Base-by-base conservation (phyloP, 108 stramenopile species). In the Cylindrotheca fusiformis region DNA sequence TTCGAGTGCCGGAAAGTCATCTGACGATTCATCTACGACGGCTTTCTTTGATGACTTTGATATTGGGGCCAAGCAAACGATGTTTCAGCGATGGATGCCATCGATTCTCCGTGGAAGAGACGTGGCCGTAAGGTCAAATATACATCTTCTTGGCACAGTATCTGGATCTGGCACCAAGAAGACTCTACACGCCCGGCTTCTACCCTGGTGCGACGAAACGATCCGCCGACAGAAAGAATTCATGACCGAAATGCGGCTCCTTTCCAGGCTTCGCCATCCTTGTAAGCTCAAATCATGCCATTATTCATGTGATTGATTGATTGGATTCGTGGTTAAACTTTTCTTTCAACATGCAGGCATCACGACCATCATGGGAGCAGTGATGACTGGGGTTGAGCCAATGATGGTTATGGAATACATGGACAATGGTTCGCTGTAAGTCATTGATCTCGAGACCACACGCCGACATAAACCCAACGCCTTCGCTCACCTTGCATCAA, bases 191-290 rank as follows among this genome's bases (percentile, higher is more conserved):
- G 6, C 36, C 14, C 36, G 36, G 14, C 14, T 41, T 6, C 14
- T 41, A 10, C 14, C 14, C 36, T 10, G 36, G 14, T 41, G 36
- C 14, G 36, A 41, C 36, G 36, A 41, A 14, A 41, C 36, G 36
- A 10, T 10, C 36, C 36, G 14, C 6, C 36, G 36, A 41, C 36
- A 41, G 20, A 77, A 69, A 22, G 76, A 84, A 19, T 80, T 84
- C 46, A 61, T 80, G 0, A 27, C 45, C 0, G 84, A 85, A 62
- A 85, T 85, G 84, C 41, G 84, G 32, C 23, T 77, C n/a, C 74
- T 81, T 14, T 71, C 65, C 22, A 80, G 77, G 48, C 66, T 84
- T 12, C 63, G 86, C 18, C 86, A 88, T 69, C 86, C 87, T 18
- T 81, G 78, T 41, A 14, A 41, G 36, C 14, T 6, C 36, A 41